Evolutionary conservation across 1,284 basidiomycete species (phyloP), one percentile per base, ranked within the genome.

Genomic region (Phenoliferia sp.): DNA sequence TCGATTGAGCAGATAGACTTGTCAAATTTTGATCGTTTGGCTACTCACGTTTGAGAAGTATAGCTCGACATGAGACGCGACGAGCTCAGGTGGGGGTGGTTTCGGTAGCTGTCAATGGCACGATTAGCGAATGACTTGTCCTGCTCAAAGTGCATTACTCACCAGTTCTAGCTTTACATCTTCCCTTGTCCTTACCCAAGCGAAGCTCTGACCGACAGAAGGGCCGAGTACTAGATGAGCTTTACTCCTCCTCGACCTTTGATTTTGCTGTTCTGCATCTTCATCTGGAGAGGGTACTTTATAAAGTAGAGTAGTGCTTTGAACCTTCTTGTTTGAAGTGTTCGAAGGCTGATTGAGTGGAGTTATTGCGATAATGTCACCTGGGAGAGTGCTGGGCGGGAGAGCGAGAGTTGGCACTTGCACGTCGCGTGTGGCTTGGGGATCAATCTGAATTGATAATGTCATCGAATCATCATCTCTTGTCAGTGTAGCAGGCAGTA

Each of bases 1-100:
- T 28, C 5, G 19, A 36, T n/a, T 26, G 32, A 36, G 10, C 26
- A 33, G 28, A 7, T 56, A 16, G 35, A 34, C 17, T 31, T 17
- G n/a, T 10, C 26, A 32, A 33, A 31, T 55, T 26, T 28, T 19
- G 34, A 17, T 10, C 19, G 50, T 16, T 16, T 9, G 29, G 29
- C 15, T n/a, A 7, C 65, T 54, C 62, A 73, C 67, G 76, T 95
- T 93, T 73, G 90, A 88, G 77, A 96, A 96, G 59, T 87, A 86
- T 63, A 96, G 84, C 76, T 96, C 94, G 62, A 95, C 84, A 76
- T 89, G 90, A 71, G 93, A 89, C 2, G 90, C 90, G 33, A 62
- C 63, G 2, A 70, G 7, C 5, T 61, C 28, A 3, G 54, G 34
- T 3, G 71, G 71, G 7, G 69, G 69, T 1, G 71, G 71, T 0